phyloP scores from a whole-genome alignment of 352 stramenopile species.

The Pelagophyceae sp. region DNA sequence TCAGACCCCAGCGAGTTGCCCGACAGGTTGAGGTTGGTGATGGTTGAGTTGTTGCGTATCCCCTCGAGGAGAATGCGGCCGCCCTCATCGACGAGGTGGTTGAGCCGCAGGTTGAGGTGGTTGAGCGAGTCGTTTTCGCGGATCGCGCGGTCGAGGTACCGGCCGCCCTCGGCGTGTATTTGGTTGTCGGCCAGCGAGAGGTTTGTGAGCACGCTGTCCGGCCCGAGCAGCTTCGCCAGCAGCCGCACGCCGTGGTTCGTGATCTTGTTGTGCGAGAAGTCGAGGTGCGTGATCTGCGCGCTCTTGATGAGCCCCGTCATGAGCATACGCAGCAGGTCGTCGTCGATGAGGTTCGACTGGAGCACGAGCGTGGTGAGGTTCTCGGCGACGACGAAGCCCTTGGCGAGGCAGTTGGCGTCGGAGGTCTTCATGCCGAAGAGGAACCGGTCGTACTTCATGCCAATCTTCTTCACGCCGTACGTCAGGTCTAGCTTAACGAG shows the following conservation, averaged over 20 bases:
- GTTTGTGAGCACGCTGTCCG: conserved; percentile 71
- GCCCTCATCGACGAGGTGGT: conserved; percentile 77
- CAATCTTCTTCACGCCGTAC: conserved; percentile 75
- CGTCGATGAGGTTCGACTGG: conserved; percentile 74
- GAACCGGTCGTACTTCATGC: conserved; percentile 87
- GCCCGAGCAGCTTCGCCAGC: conserved; percentile 71
- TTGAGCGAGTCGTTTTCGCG: conserved; percentile 73
- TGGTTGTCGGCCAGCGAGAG: conserved; percentile 81
- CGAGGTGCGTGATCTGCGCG: conserved; percentile 76
- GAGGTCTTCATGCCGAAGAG: conserved; percentile 89
- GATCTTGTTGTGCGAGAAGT: conserved; percentile 88
- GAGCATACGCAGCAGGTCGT: conserved; percentile 80
- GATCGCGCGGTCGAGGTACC: conserved; percentile 76
- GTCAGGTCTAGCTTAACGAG: conserved; percentile 67
- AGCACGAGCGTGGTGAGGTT: conserved; percentile 77
- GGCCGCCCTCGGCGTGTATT: conserved; percentile 69
- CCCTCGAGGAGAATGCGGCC: conserved; percentile 73
- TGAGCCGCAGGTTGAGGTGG: conserved; percentile 76
- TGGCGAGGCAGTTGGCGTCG: conserved; percentile 72
- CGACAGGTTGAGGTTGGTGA: conserved; percentile 68
- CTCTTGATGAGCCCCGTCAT: conserved; percentile 83
- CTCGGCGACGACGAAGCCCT: conserved; percentile 63
- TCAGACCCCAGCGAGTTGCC: conserved; percentile 66
- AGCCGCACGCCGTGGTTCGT: conserved; percentile 78
- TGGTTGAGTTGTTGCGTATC: conserved; percentile 51